These are phyloP conservation scores for Aspergillus quadrilineatus DNA, from an alignment of 2,329 filamentous ascomycete genomes.

Conservation along the genomic window DNA sequence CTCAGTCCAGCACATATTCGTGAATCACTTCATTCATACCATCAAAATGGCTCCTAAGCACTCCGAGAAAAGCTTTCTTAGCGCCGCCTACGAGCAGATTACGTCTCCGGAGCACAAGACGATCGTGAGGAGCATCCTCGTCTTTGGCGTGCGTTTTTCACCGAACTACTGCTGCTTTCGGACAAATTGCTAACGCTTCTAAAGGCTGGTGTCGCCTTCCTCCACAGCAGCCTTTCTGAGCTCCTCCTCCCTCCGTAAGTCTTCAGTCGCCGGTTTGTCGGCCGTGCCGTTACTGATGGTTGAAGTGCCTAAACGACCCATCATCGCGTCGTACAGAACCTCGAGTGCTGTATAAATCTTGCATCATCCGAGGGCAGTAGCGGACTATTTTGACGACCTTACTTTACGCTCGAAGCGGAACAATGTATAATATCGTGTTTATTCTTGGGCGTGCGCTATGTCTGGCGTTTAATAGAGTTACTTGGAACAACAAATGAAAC, in stretches of 20 bases:
- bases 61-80: slow-evolving; percentile 54
- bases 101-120: slow-evolving; percentile 68
- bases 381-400: slow-evolving; percentile 11
- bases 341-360: neutral
- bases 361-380: neutral
- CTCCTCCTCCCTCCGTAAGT: slow-evolving; percentile 62
- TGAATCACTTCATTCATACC: slow-evolving; percentile 20
- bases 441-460: slow-evolving; percentile 20
- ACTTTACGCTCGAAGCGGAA: slow-evolving; percentile 17
- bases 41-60: slow-evolving; percentile 63
- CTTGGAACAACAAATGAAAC: slow-evolving; percentile 6
- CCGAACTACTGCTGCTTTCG: neutral
- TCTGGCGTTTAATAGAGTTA: slow-evolving; percentile 20
- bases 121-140: slow-evolving; percentile 64
- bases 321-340: neutral
- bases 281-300: slow-evolving; percentile 15
- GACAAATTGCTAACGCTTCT: slow-evolving; percentile 15
- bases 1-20: slow-evolving; percentile 7
- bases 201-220: slow-evolving; percentile 64
- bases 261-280: slow-evolving; percentile 27
- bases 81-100: slow-evolving; percentile 60
- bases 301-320: slow-evolving; percentile 22
- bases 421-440: slow-evolving; percentile 28
- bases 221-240: slow-evolving; percentile 67
- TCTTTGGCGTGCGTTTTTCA: slow-evolving; percentile 63